Conservation (phyloP, 164 flowering plant species). For the Berberis thunbergii region DNA sequence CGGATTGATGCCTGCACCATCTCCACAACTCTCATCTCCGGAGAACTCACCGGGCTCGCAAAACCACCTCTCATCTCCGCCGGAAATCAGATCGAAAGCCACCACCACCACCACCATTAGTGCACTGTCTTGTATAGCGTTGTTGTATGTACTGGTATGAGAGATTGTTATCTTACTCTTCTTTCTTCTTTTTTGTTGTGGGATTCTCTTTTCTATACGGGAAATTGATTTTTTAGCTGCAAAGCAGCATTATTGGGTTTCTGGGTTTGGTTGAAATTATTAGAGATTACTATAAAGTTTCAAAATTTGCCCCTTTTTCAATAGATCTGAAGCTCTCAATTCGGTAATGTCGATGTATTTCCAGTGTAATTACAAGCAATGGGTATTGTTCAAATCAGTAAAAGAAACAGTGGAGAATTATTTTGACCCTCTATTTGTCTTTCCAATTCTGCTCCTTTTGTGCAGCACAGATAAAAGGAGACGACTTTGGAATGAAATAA, state of each 20-base stretch:
- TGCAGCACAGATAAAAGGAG: neutral
- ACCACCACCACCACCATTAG: constrained; percentile 1
- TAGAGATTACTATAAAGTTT: no score
- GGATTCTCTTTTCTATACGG: constrained; percentile 11
- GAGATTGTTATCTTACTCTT: constrained; percentile 3
- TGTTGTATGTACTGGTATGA: constrained; percentile 44
- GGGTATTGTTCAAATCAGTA: no score
- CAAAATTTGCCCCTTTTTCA: no score
- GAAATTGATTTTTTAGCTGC: constrained; percentile 29
- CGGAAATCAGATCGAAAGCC: constrained; percentile 28
- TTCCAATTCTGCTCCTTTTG: neutral
- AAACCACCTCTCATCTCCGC: constrained; percentile 26
- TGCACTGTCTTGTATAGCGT: constrained; percentile 33
- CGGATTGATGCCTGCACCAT: constrained; percentile 16
- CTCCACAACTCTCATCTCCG: constrained; percentile 40
- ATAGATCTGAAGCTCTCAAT: no score
- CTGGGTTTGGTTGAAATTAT: neutral
- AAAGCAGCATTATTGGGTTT: constrained; percentile 17
- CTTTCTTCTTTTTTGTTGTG: constrained; percentile 10
- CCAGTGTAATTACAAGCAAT: no score
- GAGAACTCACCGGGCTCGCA: constrained; percentile 18
- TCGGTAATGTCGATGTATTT: no score
- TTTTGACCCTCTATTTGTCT: neutral
- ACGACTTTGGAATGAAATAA: neutral
- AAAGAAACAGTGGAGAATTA: neutral